A percentile compares a stretch with the other conserved stretches of the same genome.
These are phyloP conservation scores for Cryphonectria nitschkei DNA, from an alignment of 2,329 filamentous ascomycete species.

Conservation along the genomic window DNA sequence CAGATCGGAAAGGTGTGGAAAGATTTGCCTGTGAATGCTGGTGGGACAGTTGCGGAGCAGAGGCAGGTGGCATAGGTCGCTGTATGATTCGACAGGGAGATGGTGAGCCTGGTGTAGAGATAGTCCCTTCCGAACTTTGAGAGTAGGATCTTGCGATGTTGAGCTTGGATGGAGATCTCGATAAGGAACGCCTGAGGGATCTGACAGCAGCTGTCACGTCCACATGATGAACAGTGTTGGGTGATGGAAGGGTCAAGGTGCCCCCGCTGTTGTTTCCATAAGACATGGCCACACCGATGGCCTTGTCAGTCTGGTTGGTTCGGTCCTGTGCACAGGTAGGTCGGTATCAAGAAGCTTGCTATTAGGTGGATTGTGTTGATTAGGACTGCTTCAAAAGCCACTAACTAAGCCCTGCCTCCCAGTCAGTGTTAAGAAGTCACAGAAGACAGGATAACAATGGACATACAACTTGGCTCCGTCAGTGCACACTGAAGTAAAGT, in stretches of 20 bases:
- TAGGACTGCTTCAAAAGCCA: neutral
- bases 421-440: neutral
- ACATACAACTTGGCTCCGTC: neutral
- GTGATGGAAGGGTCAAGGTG: slow-evolving; percentile 84
- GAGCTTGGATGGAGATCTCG: slow-evolving; percentile 92
- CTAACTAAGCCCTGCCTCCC: neutral
- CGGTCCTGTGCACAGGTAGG: neutral
- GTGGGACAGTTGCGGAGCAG: slow-evolving; percentile 35
- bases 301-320: neutral
- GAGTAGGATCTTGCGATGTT: slow-evolving; percentile 58
- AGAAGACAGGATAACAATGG: neutral
- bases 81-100: slow-evolving; percentile 47
- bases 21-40: slow-evolving; percentile 53
- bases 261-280: slow-evolving; percentile 68
- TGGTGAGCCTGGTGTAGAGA: slow-evolving; percentile 62
- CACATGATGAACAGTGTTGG: slow-evolving; percentile 79
- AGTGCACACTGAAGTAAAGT: neutral
- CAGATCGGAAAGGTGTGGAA: slow-evolving; percentile 68
- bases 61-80: slow-evolving; percentile 46
- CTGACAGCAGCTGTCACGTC: slow-evolving; percentile 78
- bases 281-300: slow-evolving; percentile 49
- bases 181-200: slow-evolving; percentile 84
- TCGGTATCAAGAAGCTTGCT: neutral
- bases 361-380: neutral
- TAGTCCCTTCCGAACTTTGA: slow-evolving; percentile 52